Base-by-base conservation (phyloP, 768 basidiomycete genomes). In the Boletus subparvulus region DNA sequence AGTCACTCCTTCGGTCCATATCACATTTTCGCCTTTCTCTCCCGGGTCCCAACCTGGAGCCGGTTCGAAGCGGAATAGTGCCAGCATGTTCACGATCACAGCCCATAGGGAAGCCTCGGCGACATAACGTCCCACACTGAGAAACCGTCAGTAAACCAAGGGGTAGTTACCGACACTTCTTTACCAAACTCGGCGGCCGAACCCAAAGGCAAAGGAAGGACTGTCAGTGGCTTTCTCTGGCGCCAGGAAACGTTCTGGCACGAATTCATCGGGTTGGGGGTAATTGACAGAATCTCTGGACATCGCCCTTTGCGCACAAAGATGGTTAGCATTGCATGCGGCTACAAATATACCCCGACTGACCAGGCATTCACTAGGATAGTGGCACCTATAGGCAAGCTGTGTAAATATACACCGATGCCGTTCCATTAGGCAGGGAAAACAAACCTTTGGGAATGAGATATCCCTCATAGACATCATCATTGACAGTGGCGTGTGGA, bases 381-480 rank as follows among this genome's bases (percentile, higher is more conserved):
- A 6, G 54, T 56, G 13, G 61, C 42, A 36, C 42, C 50, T 52
- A 6, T 19, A 50, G 33, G 33, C 6, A 28, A 42, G 24, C 4
- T 8, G 33, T n/a, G 43, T 49, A 6, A 56, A 21, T 16, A 32
- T 16, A 40, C 24, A 17, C n/a, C n/a, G 6, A 21, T 21, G 21
- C 21, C 8, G 32, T 2, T 4, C 3, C 19, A 17, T 21, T 16
- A 13, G 9, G 14, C 26, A 50, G 17, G 14, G 16, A 24, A 16
- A 14, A 9, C 14, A 24, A 37, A 53, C 51, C 51, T 56, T 75
- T 74, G 9, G 83, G 83, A 46, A 85, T 85, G 12, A 77, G 62
- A 52, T 80, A 79, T 8, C 75, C 74, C 37, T 72, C 66, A 56
- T 78, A 79, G 16, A 71, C 54, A 42, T 77, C 78, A 47, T 77